These are phyloP conservation scores for Neurospora terricola DNA, from an alignment of 495 filamentous ascomycete genomes.

Conservation along the genomic window DNA sequence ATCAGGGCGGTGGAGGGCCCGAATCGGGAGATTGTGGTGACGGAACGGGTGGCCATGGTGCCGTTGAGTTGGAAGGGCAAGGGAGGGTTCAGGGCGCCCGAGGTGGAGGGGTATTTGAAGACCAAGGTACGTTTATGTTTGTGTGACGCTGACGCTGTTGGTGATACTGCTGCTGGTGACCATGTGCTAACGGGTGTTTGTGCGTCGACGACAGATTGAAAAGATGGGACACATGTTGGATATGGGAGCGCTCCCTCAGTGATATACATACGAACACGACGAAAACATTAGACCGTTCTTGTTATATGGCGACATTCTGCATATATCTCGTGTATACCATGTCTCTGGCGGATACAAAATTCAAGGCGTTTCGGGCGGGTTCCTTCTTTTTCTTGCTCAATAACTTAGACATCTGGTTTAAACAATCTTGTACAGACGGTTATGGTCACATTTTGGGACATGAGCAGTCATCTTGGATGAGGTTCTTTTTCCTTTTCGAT, in stretches of 20 bases:
- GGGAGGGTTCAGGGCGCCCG: slow-evolving; percentile 71
- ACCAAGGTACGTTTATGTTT: slow-evolving; percentile 64
- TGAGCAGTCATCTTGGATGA: no score
- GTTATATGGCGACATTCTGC: not conserved
- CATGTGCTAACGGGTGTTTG: slow-evolving; percentile 2
- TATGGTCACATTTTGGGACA: no score
- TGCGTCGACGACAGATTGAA: slow-evolving; percentile 25
- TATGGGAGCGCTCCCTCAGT: slow-evolving; percentile 14
- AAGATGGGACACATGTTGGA: slow-evolving; percentile 35
- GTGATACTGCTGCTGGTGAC: slow-evolving; percentile 2
- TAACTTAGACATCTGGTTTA: no score
- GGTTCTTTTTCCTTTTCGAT: no score
- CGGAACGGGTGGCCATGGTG: slow-evolving; percentile 87
- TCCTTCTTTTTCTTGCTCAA: not conserved
- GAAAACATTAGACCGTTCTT: not conserved
- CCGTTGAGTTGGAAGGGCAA: slow-evolving; percentile 88
- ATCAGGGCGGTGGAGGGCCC: slow-evolving; percentile 89
- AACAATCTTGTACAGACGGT: no score
- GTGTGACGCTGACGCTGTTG: not conserved
- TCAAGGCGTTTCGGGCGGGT: not conserved
- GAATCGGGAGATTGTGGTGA: slow-evolving; percentile 75
- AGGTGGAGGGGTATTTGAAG: slow-evolving; percentile 85
- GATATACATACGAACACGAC: not conserved
- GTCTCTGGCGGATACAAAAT: not conserved
- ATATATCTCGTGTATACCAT: not conserved